Base-by-base conservation (phyloP, 352 stramenopile genomes). In the Phytophthora idaei region DNA sequence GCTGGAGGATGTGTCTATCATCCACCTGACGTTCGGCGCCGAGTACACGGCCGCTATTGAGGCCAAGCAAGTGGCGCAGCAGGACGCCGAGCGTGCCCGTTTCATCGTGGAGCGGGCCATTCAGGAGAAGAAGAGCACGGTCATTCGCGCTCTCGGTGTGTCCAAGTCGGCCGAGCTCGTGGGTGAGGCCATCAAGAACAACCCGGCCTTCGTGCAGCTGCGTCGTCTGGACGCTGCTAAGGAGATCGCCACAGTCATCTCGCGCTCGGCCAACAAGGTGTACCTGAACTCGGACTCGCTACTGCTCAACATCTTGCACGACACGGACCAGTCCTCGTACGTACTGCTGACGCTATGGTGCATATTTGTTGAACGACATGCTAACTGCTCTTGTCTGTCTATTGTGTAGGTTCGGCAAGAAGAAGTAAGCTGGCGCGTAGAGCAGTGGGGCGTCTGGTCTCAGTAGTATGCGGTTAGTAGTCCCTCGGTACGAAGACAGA, bases 21-120 rank as follows among this genome's bases (percentile, higher is more conserved):
- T 98, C 49, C 97, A 99, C 81, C 90, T 99, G 85, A 93, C 89
- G 36, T 99, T 99, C 86, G 98, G 95, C 56, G 77, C 95, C 59
- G 98, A 99, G 76, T 99, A 99, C 87, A 98, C 97, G 48, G 95
- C 93, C 31, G 98, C 98, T 60, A 98, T 99, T 69, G 98, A 99
- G 85, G 94, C 95, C 39, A 99, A 99, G 88, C 98, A 99, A 85
- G 97, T 99, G 62, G 97, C 98, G 5, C 97, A 99, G 85, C 98
- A 99, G 89, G 98, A 99, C 49, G 97, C 97, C 27, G 97, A 99
- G 76, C 92, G 98, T 67, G 97, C 97, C 29, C 97, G 98, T 61
- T 99, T 99, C 85, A 78, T 99, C 50, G 98, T 99, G 31, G 90
- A 99, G 73, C 96, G 97, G 72, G 98, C 98, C 10, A 81, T 98